Evolutionary conservation across 2,329 filamentous ascomycete species (phyloP), one percentile per base, ranked within the genome.

Genomic region (Coccinonectria pachysandricola): DNA sequence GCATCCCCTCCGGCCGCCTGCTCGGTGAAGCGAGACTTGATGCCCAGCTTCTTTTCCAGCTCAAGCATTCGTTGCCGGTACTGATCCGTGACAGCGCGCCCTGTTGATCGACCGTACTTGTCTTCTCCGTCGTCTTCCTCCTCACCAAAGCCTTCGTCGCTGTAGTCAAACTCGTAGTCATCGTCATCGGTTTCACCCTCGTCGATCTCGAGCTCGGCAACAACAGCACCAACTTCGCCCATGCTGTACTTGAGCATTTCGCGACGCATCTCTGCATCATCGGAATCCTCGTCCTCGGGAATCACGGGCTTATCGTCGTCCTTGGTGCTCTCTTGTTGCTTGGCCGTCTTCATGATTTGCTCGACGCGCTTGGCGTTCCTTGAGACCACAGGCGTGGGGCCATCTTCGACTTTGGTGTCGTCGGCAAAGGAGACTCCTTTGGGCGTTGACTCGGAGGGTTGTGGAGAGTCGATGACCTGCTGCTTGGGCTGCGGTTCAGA

Each of bases 181-280:
- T 68, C 56, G 7, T 69, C 64, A n/a, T 74, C 43, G 3, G 62
- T 65, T 8, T 64, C 62, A 13, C 65, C 71, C 33, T 87, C 78
- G 36, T 93, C 84, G 2, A 96, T 55, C 31, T 92, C 74, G 23
- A 98, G 69, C 56, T 96, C 86, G 10, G 91, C 91, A 10, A 98
- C 91, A 3, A 98, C 82, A 19, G 84, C 75, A 4, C 86, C 85
- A 31, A 98, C 78, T 52, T 96, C 88, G 22, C 79, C 78, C 54
- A 94, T 67, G 35, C 83, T 79, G 49, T 96, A 98, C 36, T 82
- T 70, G 6, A 96, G 65, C 87, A 98, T 96, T 46, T 95, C 78
- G 31, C 78, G 73, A 5, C 91, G 77, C 13, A 94, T 55, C 16
- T 69, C 69, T 4, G 85, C 81, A 36, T 95, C 88, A 39, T 93